Conservation (phyloP, 2,329 filamentous ascomycete genomes). For the Fusarium pseudoanthophilum region DNA sequence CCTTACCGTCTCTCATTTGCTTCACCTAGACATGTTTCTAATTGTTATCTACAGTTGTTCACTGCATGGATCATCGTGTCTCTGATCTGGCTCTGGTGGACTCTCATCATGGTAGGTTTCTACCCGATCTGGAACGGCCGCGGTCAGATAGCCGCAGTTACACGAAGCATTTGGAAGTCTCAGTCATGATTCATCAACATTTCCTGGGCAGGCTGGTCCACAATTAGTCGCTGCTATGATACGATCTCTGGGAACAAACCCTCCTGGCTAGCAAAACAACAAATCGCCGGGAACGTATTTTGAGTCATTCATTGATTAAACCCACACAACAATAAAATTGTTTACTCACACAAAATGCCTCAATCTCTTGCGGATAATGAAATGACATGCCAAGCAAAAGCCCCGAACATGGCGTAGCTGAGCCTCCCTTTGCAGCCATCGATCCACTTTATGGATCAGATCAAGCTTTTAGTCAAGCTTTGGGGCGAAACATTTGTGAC, state of each 20-base stretch:
- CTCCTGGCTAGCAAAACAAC: neutral
- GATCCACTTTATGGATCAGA: neutral
- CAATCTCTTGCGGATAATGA: neutral
- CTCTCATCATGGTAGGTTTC: neutral
- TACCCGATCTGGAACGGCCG: neutral
- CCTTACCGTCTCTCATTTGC: neutral
- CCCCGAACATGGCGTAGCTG: neutral
- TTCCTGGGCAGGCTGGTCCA: no score
- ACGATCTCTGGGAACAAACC: no score
- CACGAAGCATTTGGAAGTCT: neutral
- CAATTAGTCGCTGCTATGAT: no score
- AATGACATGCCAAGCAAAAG: neutral
- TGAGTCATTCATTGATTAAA: neutral
- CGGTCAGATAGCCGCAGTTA: neutral
- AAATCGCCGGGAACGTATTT: neutral
- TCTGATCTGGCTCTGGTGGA: conserved; percentile 3
- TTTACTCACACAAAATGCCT: neutral
- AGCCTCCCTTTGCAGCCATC: neutral
- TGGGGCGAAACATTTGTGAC: neutral
- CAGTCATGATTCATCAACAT: neutral
- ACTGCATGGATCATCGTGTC: neutral
- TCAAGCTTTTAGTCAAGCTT: neutral
- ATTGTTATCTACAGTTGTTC: neutral
- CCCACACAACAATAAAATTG: neutral
- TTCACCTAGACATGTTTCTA: neutral